These are phyloP conservation scores for Ajuga chamaepitys DNA, from an alignment of 257 asterid genomes.

Conservation along the genomic window DNA sequence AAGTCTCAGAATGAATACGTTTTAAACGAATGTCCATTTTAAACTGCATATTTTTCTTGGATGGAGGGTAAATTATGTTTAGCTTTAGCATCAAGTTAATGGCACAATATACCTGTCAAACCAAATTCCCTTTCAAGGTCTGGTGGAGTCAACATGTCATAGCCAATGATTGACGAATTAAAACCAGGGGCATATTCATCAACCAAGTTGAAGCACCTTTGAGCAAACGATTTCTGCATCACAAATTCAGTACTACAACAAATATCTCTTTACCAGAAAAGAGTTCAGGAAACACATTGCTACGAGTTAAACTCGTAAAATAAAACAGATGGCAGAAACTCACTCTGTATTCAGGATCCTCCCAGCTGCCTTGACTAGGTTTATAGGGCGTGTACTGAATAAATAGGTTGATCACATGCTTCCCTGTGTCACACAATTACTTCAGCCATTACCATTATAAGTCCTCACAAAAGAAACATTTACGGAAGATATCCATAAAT, in stretches of 20 bases:
- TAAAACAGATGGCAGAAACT: constrained; percentile 16
- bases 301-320: neutral
- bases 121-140: constrained; percentile 90
- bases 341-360: constrained; percentile 76
- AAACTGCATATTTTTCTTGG: neutral
- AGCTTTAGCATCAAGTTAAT: no score
- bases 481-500: constrained; percentile 10
- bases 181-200: constrained; percentile 95
- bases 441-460: neutral
- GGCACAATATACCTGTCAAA: constrained; percentile 62
- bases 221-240: constrained; percentile 64
- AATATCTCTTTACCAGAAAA: neutral
- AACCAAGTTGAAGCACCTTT: constrained; percentile 72
- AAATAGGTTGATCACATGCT: constrained; percentile 85
- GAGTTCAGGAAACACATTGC: neutral
- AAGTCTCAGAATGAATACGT: no score
- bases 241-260: neutral
- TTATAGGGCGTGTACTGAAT: constrained; percentile 92
- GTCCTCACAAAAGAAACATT: neutral
- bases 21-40: no score
- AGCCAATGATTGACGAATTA: constrained; percentile 68
- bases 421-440: constrained; percentile 41
- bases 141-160: constrained; percentile 97
- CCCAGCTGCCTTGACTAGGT: constrained; percentile 94
- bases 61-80: neutral